Conservation (phyloP, 2,329 filamentous ascomycete species). For the Calonectria ilicicola region DNA sequence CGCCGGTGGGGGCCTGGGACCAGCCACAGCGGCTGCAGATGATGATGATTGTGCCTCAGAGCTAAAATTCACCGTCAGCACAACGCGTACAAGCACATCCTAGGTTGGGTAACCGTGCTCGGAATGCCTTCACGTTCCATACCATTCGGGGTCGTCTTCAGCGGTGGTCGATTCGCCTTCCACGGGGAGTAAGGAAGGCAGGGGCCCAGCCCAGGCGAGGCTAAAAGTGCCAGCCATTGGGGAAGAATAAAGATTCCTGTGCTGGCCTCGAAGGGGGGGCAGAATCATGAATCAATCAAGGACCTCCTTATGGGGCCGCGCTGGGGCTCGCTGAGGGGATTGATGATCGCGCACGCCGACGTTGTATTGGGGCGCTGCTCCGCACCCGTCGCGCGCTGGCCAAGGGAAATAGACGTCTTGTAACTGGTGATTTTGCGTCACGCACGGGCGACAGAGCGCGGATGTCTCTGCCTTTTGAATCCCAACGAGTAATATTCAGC, state of each 20-base stretch:
- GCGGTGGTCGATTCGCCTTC: neutral
- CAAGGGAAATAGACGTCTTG: neutral
- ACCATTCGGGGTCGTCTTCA: conserved; percentile 20
- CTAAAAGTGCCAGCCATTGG: conserved; percentile 24
- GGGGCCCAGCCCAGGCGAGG: conserved; percentile 26
- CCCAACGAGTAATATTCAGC: conserved; percentile 29
- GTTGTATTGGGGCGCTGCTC: neutral
- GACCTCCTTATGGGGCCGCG: neutral
- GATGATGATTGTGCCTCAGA: neutral
- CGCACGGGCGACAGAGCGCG: conserved; percentile 5
- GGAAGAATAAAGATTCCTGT: neutral
- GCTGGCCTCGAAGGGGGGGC: neutral
- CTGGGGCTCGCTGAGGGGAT: neutral
- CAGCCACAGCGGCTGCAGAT: neutral
- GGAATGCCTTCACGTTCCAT: neutral
- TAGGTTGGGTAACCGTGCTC: neutral
- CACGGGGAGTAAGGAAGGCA: conserved; percentile 29
- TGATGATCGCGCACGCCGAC: neutral
- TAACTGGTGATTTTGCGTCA: conserved; percentile 13
- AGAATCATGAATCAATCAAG: neutral
- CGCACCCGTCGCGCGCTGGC: neutral
- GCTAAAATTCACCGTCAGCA: conserved; percentile 11
- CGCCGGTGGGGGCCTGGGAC: conserved; percentile 18
- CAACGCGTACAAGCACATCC: neutral
- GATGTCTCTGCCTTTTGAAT: conserved; percentile 22